phyloP scores from a whole-genome alignment of 768 basidiomycete genomes.

The Galerina marginata region DNA sequence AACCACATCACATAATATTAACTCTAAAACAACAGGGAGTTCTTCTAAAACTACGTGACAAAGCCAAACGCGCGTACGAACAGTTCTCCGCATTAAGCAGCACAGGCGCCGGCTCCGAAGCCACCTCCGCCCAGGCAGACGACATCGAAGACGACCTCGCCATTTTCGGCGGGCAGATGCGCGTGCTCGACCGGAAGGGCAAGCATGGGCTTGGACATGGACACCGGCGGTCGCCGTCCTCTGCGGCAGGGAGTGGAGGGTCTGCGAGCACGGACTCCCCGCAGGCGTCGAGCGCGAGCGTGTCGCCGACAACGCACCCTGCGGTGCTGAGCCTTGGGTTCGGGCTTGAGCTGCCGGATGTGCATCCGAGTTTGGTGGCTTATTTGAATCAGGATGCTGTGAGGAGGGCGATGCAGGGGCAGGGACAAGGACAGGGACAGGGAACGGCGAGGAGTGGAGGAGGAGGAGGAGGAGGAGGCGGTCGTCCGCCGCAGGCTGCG shows the following conservation, averaged over 20 bases:
- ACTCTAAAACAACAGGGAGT: slow-evolving; percentile 38
- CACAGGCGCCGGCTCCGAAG: background rate
- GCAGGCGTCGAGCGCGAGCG: slow-evolving; percentile 12
- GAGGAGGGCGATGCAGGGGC: slow-evolving; percentile 20
- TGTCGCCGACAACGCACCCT: slow-evolving; percentile 4
- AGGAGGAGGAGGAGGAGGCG: background rate
- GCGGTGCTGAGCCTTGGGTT: slow-evolving; percentile 1
- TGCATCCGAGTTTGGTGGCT: slow-evolving; percentile 37
- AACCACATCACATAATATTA: background rate
- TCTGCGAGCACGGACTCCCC: slow-evolving; percentile 1
- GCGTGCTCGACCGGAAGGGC: slow-evolving; percentile 41
- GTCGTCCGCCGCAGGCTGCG: background rate
- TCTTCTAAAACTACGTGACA: slow-evolving; percentile 50
- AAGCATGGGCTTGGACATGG: slow-evolving; percentile 12
- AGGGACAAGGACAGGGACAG: background rate
- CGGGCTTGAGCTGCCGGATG: slow-evolving; percentile 27
- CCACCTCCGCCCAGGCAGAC: slow-evolving; percentile 25
- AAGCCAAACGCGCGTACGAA: slow-evolving; percentile 43
- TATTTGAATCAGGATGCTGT: slow-evolving; percentile 37
- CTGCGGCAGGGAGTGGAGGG: background rate
- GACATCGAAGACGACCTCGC: slow-evolving; percentile 53
- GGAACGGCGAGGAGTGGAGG: background rate
- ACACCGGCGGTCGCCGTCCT: slow-evolving; percentile 14
- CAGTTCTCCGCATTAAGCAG: slow-evolving; percentile 26
- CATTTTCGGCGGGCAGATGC: slow-evolving; percentile 59